Percentiles rank a stretch among this genome's conserved stretches.
These are phyloP conservation scores for Pseudomonodictys pantanalensis DNA, from an alignment of 495 filamentous ascomycete genomes.

Conservation along the genomic window DNA sequence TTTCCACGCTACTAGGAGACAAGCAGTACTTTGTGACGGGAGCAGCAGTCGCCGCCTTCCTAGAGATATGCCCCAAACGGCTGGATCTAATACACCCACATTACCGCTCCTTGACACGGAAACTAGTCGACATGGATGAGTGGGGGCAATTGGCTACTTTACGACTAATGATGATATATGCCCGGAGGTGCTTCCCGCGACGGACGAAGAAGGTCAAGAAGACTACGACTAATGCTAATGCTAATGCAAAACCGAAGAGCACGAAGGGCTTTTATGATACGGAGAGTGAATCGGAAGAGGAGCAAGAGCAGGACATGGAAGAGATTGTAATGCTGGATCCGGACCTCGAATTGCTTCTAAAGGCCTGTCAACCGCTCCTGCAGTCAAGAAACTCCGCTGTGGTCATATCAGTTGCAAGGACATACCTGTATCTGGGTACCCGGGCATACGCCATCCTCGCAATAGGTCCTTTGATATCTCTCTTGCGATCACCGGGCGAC, in stretches of 20 bases:
- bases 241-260: constrained; percentile 6
- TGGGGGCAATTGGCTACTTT: constrained; percentile 88
- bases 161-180: constrained; percentile 76
- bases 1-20: constrained; percentile 75
- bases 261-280: constrained; percentile 75
- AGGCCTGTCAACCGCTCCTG: constrained; percentile 74
- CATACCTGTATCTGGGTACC: constrained; percentile 79
- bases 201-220: constrained; percentile 57
- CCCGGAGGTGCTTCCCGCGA: constrained; percentile 82
- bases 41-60: constrained; percentile 81
- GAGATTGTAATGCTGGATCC: constrained; percentile 63
- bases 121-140: constrained; percentile 98
- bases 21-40: constrained; percentile 93
- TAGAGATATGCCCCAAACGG: constrained; percentile 82
- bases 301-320: constrained; percentile 42
- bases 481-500: constrained; percentile 79
- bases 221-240: constrained; percentile 32
- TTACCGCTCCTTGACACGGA: constrained; percentile 77
- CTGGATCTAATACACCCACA: constrained; percentile 86
- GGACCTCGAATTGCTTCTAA: constrained; percentile 79
- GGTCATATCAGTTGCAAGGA: constrained; percentile 79
- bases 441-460: constrained; percentile 65
- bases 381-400: constrained; percentile 92
- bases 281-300: constrained; percentile 22
- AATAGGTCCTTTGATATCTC: constrained; percentile 78